Conservation (phyloP, 139 green algal species). For the Chlamydomonas applanata region DNA sequence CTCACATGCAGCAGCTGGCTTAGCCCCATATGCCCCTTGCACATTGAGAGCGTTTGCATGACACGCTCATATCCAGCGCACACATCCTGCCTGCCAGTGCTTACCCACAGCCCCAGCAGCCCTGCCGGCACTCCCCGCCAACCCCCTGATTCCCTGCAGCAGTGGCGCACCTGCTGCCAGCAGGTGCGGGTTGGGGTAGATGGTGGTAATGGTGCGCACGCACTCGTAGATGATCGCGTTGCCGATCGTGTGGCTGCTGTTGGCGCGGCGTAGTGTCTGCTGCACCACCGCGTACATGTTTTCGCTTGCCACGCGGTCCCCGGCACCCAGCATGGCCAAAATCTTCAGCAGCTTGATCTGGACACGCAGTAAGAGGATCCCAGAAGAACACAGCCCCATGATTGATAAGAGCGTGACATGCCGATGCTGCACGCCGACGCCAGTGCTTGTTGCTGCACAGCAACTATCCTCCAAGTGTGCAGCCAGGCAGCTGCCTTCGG, state of each 20-base stretch:
- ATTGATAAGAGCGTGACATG: too few species aligned
- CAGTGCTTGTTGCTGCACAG: too few species aligned
- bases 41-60: too few species aligned
- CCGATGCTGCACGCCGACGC: too few species aligned
- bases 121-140: too few species aligned
- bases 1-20: too few species aligned
- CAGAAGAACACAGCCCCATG: too few species aligned
- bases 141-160: background rate
- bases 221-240: conserved; percentile 93
- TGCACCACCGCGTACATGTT: conserved; percentile 88
- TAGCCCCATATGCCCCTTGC: too few species aligned
- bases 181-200: conserved; percentile 84
- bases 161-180: conserved; percentile 64
- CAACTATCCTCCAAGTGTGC: too few species aligned
- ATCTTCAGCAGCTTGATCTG: conserved; percentile 94
- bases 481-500: background rate
- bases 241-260: conserved; percentile 68
- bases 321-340: conserved; percentile 75
- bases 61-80: too few species aligned
- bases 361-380: background rate
- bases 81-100: too few species aligned
- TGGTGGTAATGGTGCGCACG: conserved; percentile 83
- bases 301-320: conserved; percentile 72
- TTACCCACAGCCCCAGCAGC: too few species aligned
- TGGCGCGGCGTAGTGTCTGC: conserved; percentile 39